Base-by-base conservation (phyloP, 306 rosid species). In the Alnus glutinosa region DNA sequence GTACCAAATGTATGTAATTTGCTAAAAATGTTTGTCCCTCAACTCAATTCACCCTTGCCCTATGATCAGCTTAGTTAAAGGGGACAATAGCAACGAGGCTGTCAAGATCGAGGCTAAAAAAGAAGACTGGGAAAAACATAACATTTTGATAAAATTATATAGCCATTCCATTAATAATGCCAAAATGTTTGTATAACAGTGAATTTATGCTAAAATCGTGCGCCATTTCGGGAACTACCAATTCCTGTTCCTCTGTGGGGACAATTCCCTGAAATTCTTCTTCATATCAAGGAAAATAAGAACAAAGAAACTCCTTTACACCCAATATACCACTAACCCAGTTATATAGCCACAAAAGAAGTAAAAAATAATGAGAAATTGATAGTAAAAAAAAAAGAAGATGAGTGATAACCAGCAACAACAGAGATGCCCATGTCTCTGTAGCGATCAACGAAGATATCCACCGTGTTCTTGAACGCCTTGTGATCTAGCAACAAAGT, bases 361-460 rank as follows among this genome's bases (percentile, higher is more conserved):
- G 32, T n/a, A 14, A 1, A 50, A 4, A 80, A 4, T 7, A 30
- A 13, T 4, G 71, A 12, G 71, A 61, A 49, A 72, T 59, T 57
- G 49, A 77, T 18, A 37, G 70, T 4, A 4, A 39, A 4, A 47
- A 49, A 23, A 23, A 23, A 23, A 23, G 28, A 23, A 49, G 3
- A 49, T 49, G 77, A 57, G 77, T 42, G 75, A 28, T 82, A 82
- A 95, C 99, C 99, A 46, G 99, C 97, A 80, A 95, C 99, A 83
- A 93, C 94, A 75, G 98, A 91, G 85, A 95, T 95, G 84, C 83
- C 92, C 99, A 89, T 93, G 90, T 89, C 85, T 87, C 98, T 90
- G 93, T 95, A 95, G 86, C 99, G 99, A 89, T 95, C 98, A 85
- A 95, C 98, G 86, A 95, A 95, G 83, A 95, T 95, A 87, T 95